Base-by-base conservation (phyloP, 768 basidiomycete species). In the Chalciporus chontae region DNA sequence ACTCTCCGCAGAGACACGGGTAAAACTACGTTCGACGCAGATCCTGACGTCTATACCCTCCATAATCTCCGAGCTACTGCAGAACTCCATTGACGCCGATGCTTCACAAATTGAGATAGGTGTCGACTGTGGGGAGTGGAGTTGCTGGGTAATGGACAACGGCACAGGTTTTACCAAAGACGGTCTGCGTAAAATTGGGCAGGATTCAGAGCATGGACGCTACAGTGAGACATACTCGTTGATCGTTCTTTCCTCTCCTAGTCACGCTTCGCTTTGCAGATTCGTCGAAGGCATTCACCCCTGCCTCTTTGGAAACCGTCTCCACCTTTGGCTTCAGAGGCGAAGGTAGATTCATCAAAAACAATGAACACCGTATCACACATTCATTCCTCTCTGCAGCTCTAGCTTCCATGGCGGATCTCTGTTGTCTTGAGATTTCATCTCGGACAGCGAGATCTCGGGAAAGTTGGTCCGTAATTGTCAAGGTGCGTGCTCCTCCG, bases 261-360 rank as follows among this genome's bases (percentile, higher is more conserved):
- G n/a, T 21, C 40, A 40, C 49, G 36, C 17, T 18, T 48, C 17
- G 11, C 39, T 14, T 40, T 46, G 27, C 61, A 92, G 90, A 76
- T 51, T 85, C 87, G 5, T 91, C 89, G 4, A 93, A 93, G 67
- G 73, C 76, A 19, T 83, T 85, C 63, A 68, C 70, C 1, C 65
- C 72, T 34, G 72, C 74, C 43, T 74, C 78, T 1, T 62, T 85
- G 45, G 75, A 76, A 48, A 68, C 75, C 4, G 58, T 77, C 36
- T 75, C 77, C 13, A 86, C 87, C 3, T 94, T 93, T 70, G 94
- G 94, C 0, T 95, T 92, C 70, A 81, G 94, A 57, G 94, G 94
- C 32, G 94, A 97, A 87, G 93, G 94, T 90, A 58, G 15, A 54
- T 52, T 19, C 18, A 40, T 45, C 19, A 36, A 18, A 37, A n/a